Evolutionary conservation across 1,284 basidiomycete species (phyloP), one percentile per base, ranked within the genome.

Genomic region (Naganishia liquefaciens): DNA sequence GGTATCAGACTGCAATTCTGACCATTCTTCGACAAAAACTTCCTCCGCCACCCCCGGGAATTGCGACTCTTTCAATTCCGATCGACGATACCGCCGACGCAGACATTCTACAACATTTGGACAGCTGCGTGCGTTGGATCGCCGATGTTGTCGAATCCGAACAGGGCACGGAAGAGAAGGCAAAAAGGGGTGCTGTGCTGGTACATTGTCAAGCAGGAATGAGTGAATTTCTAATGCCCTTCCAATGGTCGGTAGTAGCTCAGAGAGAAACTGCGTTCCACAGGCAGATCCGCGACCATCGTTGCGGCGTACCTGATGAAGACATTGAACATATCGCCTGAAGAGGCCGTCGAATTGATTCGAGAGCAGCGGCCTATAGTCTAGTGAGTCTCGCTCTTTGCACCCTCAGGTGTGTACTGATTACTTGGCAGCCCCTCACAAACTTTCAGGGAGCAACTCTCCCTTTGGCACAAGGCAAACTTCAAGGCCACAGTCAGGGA

Each of bases 141-240:
- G 82, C 88, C 68, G 82, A 84, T 15, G 88, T 91, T 68, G 78
- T 92, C 2, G 83, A 54, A 13, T 19, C 37, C 7, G 62, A 54
- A 52, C 50, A 54, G 27, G 30, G 19, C 21, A 40, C 21, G 4
- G 39, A 37, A 21, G 39, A 50, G 0, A 19, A 23, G 1, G 46
- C 33, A 27, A 49, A 87, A 71, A 85, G 84, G 0, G 82, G 86
- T 30, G 87, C 88, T 0, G 88, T 94, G 0, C 80, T 93, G 19
- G 88, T 93, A 0, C 91, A 94, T 76, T 93, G 91, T 74, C 86
- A 89, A 68, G 91, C 90, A 27, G 91, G 91, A 27, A 83, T 91
- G 78, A 91, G 90, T 90, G 76, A 74, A 88, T 85, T 50, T 23
- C 28, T 19, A 3, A 23, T n/a, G 10, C 47, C 33, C 6, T 25